Percentiles rank a stretch among this genome's conserved stretches.
These are phyloP conservation scores for Pseudogymnoascus sp. DNA, from an alignment of 2,329 filamentous ascomycete species.

Conservation along the genomic window DNA sequence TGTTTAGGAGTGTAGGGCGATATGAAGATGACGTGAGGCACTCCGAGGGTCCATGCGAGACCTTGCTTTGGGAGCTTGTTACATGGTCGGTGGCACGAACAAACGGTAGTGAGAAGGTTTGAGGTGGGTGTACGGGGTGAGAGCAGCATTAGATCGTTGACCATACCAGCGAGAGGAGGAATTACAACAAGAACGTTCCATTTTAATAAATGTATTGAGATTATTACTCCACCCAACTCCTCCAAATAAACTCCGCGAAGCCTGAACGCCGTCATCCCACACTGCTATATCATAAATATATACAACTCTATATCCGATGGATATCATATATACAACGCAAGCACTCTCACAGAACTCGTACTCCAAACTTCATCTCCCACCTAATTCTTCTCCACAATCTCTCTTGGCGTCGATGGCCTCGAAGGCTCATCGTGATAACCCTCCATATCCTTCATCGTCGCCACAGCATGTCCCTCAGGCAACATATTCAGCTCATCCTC, in stretches of 20 bases:
- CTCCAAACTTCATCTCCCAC: neutral
- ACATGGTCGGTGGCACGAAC: neutral
- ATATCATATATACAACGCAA: neutral
- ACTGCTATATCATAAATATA: constrained; percentile 24
- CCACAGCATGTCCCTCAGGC: constrained; percentile 2
- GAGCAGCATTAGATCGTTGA: neutral
- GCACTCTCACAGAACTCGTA: neutral
- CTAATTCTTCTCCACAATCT: constrained; percentile 5
- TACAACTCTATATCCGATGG: neutral
- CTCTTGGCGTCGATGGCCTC: neutral
- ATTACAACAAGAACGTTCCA: too few species aligned
- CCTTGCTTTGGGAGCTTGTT: neutral
- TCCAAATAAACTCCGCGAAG: constrained; percentile 19
- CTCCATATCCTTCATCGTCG: constrained; percentile 10
- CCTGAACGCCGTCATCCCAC: constrained; percentile 27
- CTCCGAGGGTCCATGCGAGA: neutral
- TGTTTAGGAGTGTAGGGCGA: too few species aligned
- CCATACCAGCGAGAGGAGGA: neutral
- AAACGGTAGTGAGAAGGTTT: neutral
- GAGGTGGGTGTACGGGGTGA: neutral
- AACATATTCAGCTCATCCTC: constrained; percentile 28
- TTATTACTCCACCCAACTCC: constrained; percentile 12
- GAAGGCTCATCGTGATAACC: neutral
- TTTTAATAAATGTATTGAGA: neutral
- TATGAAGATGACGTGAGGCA: neutral